These are phyloP conservation scores for Lactarius psammicola DNA, from an alignment of 768 basidiomycete genomes.

Conservation along the genomic window DNA sequence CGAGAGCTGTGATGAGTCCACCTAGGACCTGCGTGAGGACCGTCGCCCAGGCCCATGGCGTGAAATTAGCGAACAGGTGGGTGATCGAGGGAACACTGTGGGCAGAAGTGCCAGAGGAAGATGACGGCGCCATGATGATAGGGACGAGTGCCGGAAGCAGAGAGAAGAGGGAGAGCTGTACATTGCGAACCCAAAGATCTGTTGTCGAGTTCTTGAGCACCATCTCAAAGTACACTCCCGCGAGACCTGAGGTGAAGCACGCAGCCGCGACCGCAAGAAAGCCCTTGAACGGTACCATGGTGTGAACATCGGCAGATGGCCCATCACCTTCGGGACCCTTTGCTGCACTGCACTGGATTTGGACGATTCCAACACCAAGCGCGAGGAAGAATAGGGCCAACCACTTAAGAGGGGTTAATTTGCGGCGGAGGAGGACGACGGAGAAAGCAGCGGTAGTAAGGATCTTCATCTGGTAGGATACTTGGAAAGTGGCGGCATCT, in stretches of 20 bases:
- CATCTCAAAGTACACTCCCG: slow-evolving; percentile 98
- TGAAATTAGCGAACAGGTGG: slow-evolving; percentile 80
- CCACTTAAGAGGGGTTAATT: slow-evolving; percentile 77
- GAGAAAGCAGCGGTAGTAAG: slow-evolving; percentile 91
- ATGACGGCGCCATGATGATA: slow-evolving; percentile 52
- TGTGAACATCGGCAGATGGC: slow-evolving; percentile 36
- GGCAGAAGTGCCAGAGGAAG: slow-evolving; percentile 33
- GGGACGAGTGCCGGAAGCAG: slow-evolving; percentile 85
- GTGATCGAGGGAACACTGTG: slow-evolving; percentile 40
- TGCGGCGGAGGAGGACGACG: slow-evolving; percentile 75
- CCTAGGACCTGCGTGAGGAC: slow-evolving; percentile 86
- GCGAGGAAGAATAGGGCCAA: slow-evolving; percentile 80
- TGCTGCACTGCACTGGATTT: slow-evolving; percentile 36
- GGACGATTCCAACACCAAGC: slow-evolving; percentile 85
- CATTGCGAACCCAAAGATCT: slow-evolving; percentile 95
- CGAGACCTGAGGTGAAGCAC: slow-evolving; percentile 93
- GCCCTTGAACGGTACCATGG: slow-evolving; percentile 81
- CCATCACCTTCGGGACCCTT: slow-evolving; percentile 20
- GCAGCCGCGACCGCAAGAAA: slow-evolving; percentile 88
- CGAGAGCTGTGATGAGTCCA: slow-evolving; percentile 89
- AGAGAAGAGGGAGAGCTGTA: slow-evolving; percentile 93
- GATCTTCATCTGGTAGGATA: slow-evolving; percentile 97
- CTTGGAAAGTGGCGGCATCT: slow-evolving; percentile 94
- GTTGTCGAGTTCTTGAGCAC: slow-evolving; percentile 86
- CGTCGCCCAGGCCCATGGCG: slow-evolving; percentile 88